A percentile compares a stretch with the other conserved stretches of the same genome.
phyloP scores from a whole-genome alignment of 306 rosid genomes.

The Cucurbita maxima region DNA sequence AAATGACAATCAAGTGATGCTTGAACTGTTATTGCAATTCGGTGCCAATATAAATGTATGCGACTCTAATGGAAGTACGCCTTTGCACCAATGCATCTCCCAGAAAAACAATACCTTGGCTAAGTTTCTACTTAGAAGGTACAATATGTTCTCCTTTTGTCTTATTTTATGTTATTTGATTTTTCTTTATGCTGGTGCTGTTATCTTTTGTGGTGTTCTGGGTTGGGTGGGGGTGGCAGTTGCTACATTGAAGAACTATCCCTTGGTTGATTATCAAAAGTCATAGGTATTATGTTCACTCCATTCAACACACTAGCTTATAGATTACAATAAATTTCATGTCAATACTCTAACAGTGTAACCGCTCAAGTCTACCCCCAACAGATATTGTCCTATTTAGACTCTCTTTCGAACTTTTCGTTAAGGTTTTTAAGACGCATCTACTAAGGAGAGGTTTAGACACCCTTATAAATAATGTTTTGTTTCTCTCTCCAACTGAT shows the following conservation, averaged over 20 bases:
- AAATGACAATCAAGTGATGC: conserved; percentile 44
- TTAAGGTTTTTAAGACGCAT: too few relatives aligned
- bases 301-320: neutral
- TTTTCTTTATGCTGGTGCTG: neutral
- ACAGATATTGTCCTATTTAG: too few relatives aligned
- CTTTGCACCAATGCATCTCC: conserved; percentile 79
- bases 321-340: neutral
- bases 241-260: neutral
- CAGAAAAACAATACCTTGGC: conserved; percentile 54
- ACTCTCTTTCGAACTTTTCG: too few relatives aligned
- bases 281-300: neutral
- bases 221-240: neutral
- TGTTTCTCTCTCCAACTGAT: too few relatives aligned
- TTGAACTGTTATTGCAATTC: conserved; percentile 82
- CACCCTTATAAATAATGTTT: too few relatives aligned
- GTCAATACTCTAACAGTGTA: neutral
- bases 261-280: neutral
- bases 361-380: too few relatives aligned
- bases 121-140: conserved; percentile 82
- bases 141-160: conserved; percentile 3
- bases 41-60: conserved; percentile 65
- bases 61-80: conserved; percentile 87
- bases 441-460: too few relatives aligned
- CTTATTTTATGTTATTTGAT: neutral
- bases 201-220: neutral